Evolutionary conservation across 2,329 filamentous ascomycete genomes (phyloP).

Genomic region (Trichoderma afroharzianum): DNA sequence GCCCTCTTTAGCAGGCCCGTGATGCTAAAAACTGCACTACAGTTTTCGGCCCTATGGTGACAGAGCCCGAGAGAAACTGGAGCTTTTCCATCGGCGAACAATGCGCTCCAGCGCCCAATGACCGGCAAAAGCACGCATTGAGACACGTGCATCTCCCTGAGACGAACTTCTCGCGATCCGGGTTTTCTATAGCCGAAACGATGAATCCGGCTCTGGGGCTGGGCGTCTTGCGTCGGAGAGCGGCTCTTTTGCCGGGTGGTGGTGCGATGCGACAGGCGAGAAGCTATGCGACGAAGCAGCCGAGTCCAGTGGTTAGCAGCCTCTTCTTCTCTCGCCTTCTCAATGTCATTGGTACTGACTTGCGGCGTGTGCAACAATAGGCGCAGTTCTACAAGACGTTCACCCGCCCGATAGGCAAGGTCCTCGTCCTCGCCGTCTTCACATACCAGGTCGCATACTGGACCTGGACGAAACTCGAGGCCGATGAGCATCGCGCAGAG

Average conservation of each 20-base stretch:
- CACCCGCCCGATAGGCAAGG: constrained; percentile 68
- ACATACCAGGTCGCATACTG: constrained; percentile 77
- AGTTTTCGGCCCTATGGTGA: neutral
- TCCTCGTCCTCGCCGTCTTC: constrained; percentile 69
- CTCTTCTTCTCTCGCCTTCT: neutral
- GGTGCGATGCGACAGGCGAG: neutral
- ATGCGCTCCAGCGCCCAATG: neutral
- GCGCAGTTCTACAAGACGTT: constrained; percentile 72
- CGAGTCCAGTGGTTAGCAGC: constrained; percentile 28
- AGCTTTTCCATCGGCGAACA: neutral
- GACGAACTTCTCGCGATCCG: neutral
- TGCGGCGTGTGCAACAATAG: constrained; percentile 33
- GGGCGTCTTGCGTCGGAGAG: neutral
- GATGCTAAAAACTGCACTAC: neutral
- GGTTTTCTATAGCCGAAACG: neutral
- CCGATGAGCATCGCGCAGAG: constrained; percentile 61
- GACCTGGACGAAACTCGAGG: constrained; percentile 70
- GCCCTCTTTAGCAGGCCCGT: neutral
- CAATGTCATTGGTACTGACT: neutral
- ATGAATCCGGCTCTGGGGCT: constrained; percentile 5
- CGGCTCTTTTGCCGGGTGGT: too few species aligned
- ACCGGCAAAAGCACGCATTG: neutral
- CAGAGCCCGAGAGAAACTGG: neutral
- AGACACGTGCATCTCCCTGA: neutral
- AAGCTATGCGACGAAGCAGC: constrained; percentile 28